phyloP scores from a whole-genome alignment of 2,329 filamentous ascomycete genomes.

The Calonectria pauciramosa region DNA sequence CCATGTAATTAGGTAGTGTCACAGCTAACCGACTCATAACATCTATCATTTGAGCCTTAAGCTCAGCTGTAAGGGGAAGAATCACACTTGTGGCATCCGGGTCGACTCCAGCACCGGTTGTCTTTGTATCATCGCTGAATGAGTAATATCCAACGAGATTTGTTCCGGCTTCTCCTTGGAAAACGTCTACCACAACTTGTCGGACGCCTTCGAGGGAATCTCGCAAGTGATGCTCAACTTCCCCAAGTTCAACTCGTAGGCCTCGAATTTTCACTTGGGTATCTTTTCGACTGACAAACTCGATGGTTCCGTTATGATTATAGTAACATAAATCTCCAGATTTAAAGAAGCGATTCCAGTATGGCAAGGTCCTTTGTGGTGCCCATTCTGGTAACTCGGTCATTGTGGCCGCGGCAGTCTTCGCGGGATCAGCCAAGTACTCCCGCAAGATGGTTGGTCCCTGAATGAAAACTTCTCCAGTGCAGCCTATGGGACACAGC shows the following conservation, averaged over 20 bases:
- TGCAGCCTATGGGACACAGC: background rate
- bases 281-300: slow-evolving; percentile 52
- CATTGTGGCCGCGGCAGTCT: background rate
- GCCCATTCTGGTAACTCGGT: slow-evolving; percentile 4
- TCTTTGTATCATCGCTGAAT: background rate
- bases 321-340: slow-evolving; percentile 2
- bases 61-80: background rate
- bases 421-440: background rate
- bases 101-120: background rate
- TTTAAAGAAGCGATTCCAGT: slow-evolving; percentile 8
- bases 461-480: slow-evolving; percentile 3
- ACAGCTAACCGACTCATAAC: background rate
- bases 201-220: background rate
- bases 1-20: slow-evolving; percentile 33
- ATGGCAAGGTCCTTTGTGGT: background rate
- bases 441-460: background rate
- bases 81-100: background rate
- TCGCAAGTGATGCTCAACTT: slow-evolving; percentile 1
- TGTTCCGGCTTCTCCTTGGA: slow-evolving; percentile 8
- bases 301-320: background rate
- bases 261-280: slow-evolving; percentile 69
- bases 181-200: slow-evolving; percentile 7
- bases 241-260: slow-evolving; percentile 49
- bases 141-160: slow-evolving; percentile 16
- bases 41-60: background rate